These are phyloP conservation scores for Lentinus brumalis DNA, from an alignment of 768 basidiomycete species.

Conservation along the genomic window DNA sequence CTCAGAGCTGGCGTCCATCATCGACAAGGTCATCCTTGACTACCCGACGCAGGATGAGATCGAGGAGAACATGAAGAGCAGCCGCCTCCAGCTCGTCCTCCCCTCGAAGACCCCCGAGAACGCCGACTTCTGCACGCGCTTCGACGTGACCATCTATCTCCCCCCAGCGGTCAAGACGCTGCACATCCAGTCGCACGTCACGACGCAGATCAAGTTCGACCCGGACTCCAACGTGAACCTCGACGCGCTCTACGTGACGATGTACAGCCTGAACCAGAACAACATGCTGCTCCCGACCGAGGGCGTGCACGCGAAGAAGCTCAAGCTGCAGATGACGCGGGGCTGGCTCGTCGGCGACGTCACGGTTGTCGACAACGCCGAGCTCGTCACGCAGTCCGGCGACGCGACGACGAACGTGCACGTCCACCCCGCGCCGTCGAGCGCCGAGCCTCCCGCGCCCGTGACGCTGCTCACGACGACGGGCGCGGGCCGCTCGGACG, in stretches of 20 bases:
- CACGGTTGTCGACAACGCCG: constrained; percentile 43
- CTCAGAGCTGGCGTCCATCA: constrained; percentile 41
- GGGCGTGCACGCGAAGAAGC: constrained; percentile 41
- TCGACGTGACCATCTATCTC: constrained; percentile 52
- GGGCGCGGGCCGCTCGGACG: constrained; percentile 55
- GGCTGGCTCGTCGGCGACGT: constrained; percentile 67
- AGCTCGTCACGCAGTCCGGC: constrained; percentile 51
- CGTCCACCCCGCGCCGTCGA: constrained; percentile 39
- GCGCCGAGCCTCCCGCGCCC: constrained; percentile 37
- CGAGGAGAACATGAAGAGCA: constrained; percentile 34
- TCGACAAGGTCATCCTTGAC: constrained; percentile 40
- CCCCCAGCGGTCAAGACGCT: constrained; percentile 54
- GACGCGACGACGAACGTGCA: constrained; percentile 52
- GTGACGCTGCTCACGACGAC: constrained; percentile 49
- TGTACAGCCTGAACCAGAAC: constrained; percentile 36
- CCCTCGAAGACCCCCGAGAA: constrained; percentile 27
- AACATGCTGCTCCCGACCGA: constrained; percentile 52
- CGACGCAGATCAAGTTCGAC: constrained; percentile 53
- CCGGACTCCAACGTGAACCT: constrained; percentile 43
- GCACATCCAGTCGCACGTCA: constrained; percentile 44
- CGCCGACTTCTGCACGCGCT: constrained; percentile 48
- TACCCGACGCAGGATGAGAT: constrained; percentile 38
- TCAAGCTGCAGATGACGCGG: constrained; percentile 48
- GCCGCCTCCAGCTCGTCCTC: constrained; percentile 43
- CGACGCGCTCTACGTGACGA: constrained; percentile 47